Base-by-base conservation (phyloP, 108 stramenopile species). In the Conticribra guillardii region DNA sequence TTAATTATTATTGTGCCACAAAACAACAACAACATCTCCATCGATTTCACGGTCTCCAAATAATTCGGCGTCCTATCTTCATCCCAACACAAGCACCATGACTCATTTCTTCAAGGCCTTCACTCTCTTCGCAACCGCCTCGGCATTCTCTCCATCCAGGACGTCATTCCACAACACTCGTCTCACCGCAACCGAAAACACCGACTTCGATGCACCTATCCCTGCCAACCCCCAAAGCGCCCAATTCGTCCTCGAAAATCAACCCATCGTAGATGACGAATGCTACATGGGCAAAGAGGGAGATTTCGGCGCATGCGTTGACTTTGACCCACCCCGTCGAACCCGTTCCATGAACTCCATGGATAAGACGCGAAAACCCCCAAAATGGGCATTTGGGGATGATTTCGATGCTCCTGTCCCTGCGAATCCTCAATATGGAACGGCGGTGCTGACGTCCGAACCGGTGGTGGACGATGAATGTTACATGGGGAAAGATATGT, bases 401-500 rank as follows among this genome's bases (percentile, higher is more conserved):
- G 64, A 60, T 33, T 60, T 37, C 2, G 58, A 60, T 60, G 31
- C 58, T 37, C 58, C 49, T 31, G 19, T 51, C 5, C 23, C 37
- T n/a, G n/a, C n/a, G n/a, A n/a, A n/a, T n/a, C 65, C 54, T 9
- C 32, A 7, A 16, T 16, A 37, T 28, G 23, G 49, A 28, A 19
- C 33, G 9, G 23, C 52, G 3, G 46, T 17, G 4, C 23, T 50
- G 16, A 4, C 24, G 0, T 2, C 58, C n/a, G n/a, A n/a, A n/a
- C n/a, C n/a, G n/a, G 18, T 60, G 30, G 31, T 60, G 18, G 58
- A 60, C 23, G 58, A 60, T 31, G 58, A 60, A 60, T 60, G 58
- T 34, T 60, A 60, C 33, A 37, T 60, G 58, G 58, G 58, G 15
- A 60, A 60, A 19, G 58, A 60, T 23, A 34, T 31, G 19, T 7